These are phyloP conservation scores for Biscogniauxia mediterranea DNA, from an alignment of 2,329 filamentous ascomycete genomes.

Conservation along the genomic window DNA sequence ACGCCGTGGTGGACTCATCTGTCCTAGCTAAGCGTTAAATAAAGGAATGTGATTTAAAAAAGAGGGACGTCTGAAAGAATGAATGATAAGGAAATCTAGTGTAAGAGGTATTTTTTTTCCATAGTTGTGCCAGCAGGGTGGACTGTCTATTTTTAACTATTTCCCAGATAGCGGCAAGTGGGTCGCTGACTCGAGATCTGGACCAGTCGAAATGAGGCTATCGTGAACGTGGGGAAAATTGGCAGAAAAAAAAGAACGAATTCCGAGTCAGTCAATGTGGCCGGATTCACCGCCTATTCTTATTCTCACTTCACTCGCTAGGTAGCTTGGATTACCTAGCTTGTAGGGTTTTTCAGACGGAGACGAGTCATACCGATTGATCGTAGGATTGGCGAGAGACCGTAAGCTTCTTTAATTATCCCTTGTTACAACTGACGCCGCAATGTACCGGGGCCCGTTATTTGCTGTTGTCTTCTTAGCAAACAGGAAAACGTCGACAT, in stretches of 20 bases:
- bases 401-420: background rate
- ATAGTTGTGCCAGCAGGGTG: background rate
- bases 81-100: background rate
- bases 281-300: background rate
- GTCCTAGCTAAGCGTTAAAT: background rate
- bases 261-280: conserved; percentile 1
- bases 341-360: background rate
- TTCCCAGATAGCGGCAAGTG: conserved; percentile 7
- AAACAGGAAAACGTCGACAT: too few species aligned
- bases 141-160: background rate
- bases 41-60: background rate
- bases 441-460: too few species aligned
- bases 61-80: background rate
- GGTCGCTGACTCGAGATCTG: conserved; percentile 11
- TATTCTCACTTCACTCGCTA: background rate
- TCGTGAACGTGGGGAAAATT: conserved; percentile 21
- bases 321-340: background rate
- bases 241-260: conserved; percentile 9
- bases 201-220: conserved; percentile 26
- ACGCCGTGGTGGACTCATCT: conserved; percentile 29
- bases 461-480: too few species aligned
- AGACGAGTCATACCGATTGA: background rate
- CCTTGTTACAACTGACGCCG: background rate
- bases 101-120: background rate
- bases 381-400: background rate